Conservation (phyloP, 495 filamentous ascomycete genomes). For the Usnea hakonensis region DNA sequence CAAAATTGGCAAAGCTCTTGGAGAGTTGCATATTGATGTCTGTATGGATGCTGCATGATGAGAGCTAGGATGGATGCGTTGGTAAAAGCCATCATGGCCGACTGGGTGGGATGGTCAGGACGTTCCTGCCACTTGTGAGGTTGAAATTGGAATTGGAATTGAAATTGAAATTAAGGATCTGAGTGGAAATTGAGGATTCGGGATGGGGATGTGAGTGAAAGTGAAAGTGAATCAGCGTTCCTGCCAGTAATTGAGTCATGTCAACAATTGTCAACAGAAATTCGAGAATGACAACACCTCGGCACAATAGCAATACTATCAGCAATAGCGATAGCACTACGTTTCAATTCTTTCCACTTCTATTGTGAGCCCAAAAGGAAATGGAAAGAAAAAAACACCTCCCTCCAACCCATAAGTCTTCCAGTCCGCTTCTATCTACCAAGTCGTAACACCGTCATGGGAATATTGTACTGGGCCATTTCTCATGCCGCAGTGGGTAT, state of each 20-base stretch:
- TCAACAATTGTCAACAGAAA: neutral
- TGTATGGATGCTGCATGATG: slow-evolving; percentile 19
- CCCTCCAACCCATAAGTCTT: slow-evolving; percentile 11
- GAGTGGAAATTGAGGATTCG: neutral
- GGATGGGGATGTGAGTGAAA: no score
- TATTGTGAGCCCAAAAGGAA: neutral
- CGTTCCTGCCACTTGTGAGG: slow-evolving; percentile 10
- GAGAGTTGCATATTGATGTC: slow-evolving; percentile 22
- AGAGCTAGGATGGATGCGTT: slow-evolving; percentile 4
- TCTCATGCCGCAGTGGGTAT: slow-evolving; percentile 23
- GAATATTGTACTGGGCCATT: neutral
- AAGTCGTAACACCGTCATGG: slow-evolving; percentile 5
- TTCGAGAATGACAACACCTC: neutral
- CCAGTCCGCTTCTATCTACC: neutral
- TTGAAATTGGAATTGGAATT: slow-evolving; percentile 6
- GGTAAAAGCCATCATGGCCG: slow-evolving; percentile 3
- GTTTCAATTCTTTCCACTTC: neutral
- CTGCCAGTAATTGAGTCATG: neutral
- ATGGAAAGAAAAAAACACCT: neutral
- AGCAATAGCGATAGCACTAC: neutral
- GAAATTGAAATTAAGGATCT: neutral
- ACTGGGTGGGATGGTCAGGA: neutral
- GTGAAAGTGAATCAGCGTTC: slow-evolving; percentile 11
- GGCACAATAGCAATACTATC: neutral
- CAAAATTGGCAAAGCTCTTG: slow-evolving; percentile 11